phyloP scores from a whole-genome alignment of 257 asterid genomes.

The Coffea canephora region DNA sequence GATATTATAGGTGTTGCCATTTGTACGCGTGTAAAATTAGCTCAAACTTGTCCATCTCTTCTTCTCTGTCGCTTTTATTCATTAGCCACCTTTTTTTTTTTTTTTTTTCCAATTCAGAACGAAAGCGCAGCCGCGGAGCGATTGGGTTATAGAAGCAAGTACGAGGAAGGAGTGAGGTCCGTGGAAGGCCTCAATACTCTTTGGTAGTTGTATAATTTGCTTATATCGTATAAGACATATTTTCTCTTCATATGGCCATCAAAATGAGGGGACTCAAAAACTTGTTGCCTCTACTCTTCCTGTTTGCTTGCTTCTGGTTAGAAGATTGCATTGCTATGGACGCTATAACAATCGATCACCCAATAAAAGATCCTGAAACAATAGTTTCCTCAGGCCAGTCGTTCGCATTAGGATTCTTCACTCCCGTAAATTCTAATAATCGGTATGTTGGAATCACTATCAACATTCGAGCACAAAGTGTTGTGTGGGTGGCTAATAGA shows the following conservation, averaged over 20 bases:
- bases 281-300: neutral
- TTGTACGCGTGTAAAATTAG: no score
- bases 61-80: no score
- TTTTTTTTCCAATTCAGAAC: no score
- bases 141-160: no score
- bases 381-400: conserved; percentile 18
- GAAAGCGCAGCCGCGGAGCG: no score
- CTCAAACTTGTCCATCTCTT: no score
- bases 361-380: conserved; percentile 22
- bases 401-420: conserved; percentile 34
- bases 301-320: conserved; percentile 1
- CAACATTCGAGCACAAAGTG: conserved; percentile 18
- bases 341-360: conserved; percentile 14
- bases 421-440: conserved; percentile 20
- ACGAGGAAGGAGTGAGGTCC: neutral
- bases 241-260: neutral
- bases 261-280: neutral
- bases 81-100: no score
- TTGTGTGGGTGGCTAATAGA: conserved; percentile 62
- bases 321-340: conserved; percentile 8
- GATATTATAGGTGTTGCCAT: no score
- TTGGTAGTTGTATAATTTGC: no score
- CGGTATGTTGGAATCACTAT: conserved; percentile 37
- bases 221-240: no score
- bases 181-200: no score